These are phyloP conservation scores for Zymoseptoria pseudotritici DNA, from an alignment of 2,329 filamentous ascomycete species.

Conservation along the genomic window DNA sequence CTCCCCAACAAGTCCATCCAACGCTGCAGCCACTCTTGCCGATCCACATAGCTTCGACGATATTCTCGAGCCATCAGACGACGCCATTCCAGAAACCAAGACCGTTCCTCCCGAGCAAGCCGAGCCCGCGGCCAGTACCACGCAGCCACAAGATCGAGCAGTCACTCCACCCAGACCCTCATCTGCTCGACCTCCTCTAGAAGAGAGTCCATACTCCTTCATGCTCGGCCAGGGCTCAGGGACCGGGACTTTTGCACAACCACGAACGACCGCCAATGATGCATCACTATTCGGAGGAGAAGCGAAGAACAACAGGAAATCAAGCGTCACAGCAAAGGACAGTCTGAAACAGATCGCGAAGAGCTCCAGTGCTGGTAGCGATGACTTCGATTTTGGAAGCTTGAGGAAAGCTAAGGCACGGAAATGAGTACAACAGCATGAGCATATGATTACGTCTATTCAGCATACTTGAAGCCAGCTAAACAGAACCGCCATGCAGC, in stretches of 20 bases:
- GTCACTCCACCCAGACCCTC: background rate
- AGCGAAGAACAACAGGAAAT: background rate
- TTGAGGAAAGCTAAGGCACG: slow-evolving; percentile 14
- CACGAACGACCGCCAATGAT: slow-evolving; percentile 2
- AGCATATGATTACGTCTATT: background rate
- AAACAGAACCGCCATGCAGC: background rate
- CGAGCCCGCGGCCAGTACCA: background rate
- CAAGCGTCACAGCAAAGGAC: slow-evolving; percentile 2
- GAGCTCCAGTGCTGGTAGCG: background rate
- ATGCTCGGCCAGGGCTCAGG: slow-evolving; percentile 15
- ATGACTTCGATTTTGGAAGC: slow-evolving; percentile 18
- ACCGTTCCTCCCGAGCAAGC: background rate
- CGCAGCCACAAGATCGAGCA: background rate
- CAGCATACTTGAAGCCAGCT: background rate
- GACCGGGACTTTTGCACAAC: background rate
- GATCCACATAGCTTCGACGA: slow-evolving; percentile 14
- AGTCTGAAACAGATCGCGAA: background rate
- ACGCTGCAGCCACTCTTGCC: slow-evolving; percentile 4
- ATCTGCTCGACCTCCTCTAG: slow-evolving; percentile 12
- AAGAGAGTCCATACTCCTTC: slow-evolving; percentile 19
- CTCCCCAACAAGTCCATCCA: background rate
- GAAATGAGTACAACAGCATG: background rate
- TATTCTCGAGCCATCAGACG: slow-evolving; percentile 2
- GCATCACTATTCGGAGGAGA: slow-evolving; percentile 14
- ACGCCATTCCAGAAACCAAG: background rate